Evolutionary conservation across 352 stramenopile species (phyloP).

Genomic region (Globisporangium cylindrosporum): DNA sequence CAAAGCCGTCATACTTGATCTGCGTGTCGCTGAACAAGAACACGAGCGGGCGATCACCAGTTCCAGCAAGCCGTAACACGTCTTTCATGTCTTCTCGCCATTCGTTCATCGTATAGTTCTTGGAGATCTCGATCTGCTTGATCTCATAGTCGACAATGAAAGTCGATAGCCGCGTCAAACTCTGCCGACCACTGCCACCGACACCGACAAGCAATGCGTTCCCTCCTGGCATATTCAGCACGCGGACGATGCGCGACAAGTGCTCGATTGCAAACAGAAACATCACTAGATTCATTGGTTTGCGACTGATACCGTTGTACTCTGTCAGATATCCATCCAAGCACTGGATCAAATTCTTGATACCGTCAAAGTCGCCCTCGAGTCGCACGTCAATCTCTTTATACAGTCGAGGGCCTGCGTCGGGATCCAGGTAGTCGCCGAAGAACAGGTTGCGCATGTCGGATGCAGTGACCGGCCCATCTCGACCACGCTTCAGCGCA

Average conservation of each 20-base stretch:
- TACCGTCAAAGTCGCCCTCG: slow-evolving; percentile 69
- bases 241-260: slow-evolving; percentile 87
- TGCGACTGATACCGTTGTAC: slow-evolving; percentile 92
- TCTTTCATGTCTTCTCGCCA: slow-evolving; percentile 95
- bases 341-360: slow-evolving; percentile 77
- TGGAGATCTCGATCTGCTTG: slow-evolving; percentile 94
- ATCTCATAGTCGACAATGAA: slow-evolving; percentile 93
- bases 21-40: slow-evolving; percentile 96
- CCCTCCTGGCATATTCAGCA: slow-evolving; percentile 94
- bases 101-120: slow-evolving; percentile 93
- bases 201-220: slow-evolving; percentile 94
- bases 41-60: slow-evolving; percentile 80
- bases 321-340: slow-evolving; percentile 89
- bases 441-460: slow-evolving; percentile 93
- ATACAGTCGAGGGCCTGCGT: slow-evolving; percentile 75
- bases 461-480: slow-evolving; percentile 64
- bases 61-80: slow-evolving; percentile 88
- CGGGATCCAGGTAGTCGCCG: slow-evolving; percentile 87
- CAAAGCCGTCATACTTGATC: slow-evolving; percentile 95
- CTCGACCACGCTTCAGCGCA: slow-evolving; percentile 64
- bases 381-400: slow-evolving; percentile 76
- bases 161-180: slow-evolving; percentile 88
- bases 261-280: slow-evolving; percentile 96
- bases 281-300: slow-evolving; percentile 96
- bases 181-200: slow-evolving; percentile 90